Conservation (phyloP, 1,284 basidiomycete genomes). For the Acaromyces ingoldii region DNA sequence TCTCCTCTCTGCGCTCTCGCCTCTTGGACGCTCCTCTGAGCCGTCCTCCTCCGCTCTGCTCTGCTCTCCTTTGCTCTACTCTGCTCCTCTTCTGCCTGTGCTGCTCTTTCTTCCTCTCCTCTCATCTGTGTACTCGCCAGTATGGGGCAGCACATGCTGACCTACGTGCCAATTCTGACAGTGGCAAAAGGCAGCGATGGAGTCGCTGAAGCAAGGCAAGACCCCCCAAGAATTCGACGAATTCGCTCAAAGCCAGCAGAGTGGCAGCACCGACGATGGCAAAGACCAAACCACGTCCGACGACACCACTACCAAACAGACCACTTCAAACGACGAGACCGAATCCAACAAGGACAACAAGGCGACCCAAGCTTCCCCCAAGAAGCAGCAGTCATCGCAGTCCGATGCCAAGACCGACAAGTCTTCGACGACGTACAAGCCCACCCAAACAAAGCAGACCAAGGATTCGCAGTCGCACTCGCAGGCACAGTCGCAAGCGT, state of each 20-base stretch:
- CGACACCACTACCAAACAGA: slow-evolving; percentile 5
- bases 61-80: too few relatives aligned
- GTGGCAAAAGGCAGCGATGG: slow-evolving; percentile 35
- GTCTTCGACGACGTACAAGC: slow-evolving; percentile 2
- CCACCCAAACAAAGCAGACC: not conserved
- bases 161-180: too few relatives aligned
- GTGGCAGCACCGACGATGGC: not conserved
- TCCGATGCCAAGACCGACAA: not conserved
- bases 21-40: too few relatives aligned
- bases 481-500: slow-evolving; percentile 7
- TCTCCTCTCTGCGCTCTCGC: too few relatives aligned
- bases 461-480: not conserved
- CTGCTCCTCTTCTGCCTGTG: too few relatives aligned
- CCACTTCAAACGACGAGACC: not conserved
- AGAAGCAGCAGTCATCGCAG: slow-evolving; percentile 9
- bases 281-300: slow-evolving; percentile 5
- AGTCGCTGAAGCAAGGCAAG: slow-evolving; percentile 25
- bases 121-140: too few relatives aligned
- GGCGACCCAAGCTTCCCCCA: slow-evolving; percentile 22
- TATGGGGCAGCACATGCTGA: too few relatives aligned
- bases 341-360: slow-evolving; percentile 1
- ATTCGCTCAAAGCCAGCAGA: slow-evolving; percentile 20
- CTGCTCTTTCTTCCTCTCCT: too few relatives aligned
- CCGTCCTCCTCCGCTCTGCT: too few relatives aligned
- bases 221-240: slow-evolving; percentile 25